Conservation (phyloP, 208 protist genomes). For the Trypanosoma avium region DNA sequence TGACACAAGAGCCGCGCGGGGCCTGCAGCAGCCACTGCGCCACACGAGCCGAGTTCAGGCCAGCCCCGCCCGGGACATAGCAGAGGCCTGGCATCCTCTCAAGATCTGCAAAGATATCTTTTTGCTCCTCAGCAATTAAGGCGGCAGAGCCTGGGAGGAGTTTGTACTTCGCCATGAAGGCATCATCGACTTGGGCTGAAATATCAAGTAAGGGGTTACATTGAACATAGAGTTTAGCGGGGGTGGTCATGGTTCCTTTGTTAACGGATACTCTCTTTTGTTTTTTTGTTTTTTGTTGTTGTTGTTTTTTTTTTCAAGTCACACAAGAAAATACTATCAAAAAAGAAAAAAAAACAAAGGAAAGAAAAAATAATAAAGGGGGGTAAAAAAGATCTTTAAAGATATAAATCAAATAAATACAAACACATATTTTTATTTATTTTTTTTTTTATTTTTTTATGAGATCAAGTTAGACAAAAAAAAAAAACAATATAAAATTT, state of each 20-base stretch:
- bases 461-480: too few relatives aligned
- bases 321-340: neutral
- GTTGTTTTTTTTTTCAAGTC: neutral
- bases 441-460: too few relatives aligned
- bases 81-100: constrained; percentile 71
- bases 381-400: too few relatives aligned
- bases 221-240: constrained; percentile 64
- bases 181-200: constrained; percentile 90
- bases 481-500: too few relatives aligned
- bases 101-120: constrained; percentile 92
- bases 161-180: constrained; percentile 93
- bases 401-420: too few relatives aligned
- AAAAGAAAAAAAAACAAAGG: too few relatives aligned
- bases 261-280: too few relatives aligned
- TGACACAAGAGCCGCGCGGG: constrained; percentile 43
- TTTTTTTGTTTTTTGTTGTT: constrained; percentile 7
- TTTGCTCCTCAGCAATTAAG: constrained; percentile 93
- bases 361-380: too few relatives aligned
- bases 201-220: constrained; percentile 99
- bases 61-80: constrained; percentile 97
- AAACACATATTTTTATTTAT: too few relatives aligned
- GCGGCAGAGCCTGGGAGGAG: constrained; percentile 69
- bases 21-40: constrained; percentile 91
- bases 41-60: constrained; percentile 97
- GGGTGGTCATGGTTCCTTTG: constrained; percentile 28